Conservation (phyloP, 345 rosid species). For the Salix viminalis region DNA sequence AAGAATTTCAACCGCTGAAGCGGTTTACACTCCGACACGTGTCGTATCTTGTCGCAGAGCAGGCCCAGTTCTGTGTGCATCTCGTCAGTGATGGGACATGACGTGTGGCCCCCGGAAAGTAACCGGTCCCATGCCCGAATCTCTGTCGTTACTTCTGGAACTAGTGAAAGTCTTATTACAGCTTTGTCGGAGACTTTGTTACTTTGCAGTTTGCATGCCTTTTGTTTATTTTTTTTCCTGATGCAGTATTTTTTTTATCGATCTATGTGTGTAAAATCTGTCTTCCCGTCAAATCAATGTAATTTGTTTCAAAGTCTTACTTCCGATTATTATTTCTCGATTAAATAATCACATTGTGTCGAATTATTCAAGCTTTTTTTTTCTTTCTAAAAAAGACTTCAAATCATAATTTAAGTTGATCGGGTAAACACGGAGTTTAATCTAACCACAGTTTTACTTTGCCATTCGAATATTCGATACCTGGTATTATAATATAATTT, state of each 20-base stretch:
- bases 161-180: background rate
- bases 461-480: too few species aligned
- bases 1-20: background rate
- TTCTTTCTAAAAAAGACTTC: too few species aligned
- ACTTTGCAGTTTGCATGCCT: background rate
- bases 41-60: background rate
- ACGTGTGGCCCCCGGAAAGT: slow-evolving; percentile 16
- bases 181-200: slow-evolving; percentile 4
- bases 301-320: too few species aligned
- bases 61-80: slow-evolving; percentile 15
- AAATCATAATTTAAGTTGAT: too few species aligned
- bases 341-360: too few species aligned
- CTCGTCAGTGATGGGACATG: slow-evolving; percentile 21
- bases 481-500: too few species aligned
- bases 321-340: too few species aligned
- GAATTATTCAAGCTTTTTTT: too few species aligned
- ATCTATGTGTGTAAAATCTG: too few species aligned
- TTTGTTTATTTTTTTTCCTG: background rate
- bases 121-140: slow-evolving; percentile 28
- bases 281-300: too few species aligned
- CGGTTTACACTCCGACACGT: slow-evolving; percentile 1
- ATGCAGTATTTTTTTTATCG: background rate
- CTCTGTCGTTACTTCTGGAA: slow-evolving; percentile 37
- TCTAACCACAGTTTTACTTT: too few species aligned
- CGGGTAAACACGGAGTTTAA: too few species aligned